Percentiles rank a stretch among this genome's conserved stretches.
These are phyloP conservation scores for Lipomyces yamanashiensis DNA, from an alignment of 805 yeast genomes.

Conservation along the genomic window DNA sequence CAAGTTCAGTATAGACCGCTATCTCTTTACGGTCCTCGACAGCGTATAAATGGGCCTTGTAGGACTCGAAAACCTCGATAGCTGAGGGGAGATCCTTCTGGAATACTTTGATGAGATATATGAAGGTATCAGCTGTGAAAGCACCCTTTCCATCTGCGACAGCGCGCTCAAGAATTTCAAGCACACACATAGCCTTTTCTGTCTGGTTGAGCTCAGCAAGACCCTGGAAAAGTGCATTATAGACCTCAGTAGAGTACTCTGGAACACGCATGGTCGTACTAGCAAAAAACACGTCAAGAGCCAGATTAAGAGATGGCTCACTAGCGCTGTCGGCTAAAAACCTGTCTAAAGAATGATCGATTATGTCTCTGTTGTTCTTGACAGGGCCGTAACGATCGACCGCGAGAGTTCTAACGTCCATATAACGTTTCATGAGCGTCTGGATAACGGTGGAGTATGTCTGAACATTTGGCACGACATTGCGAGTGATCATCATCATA, in stretches of 20 bases:
- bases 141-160: constrained; percentile 9
- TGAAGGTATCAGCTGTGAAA: constrained; percentile 33
- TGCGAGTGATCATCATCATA: constrained; percentile 24
- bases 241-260: constrained; percentile 35
- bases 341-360: constrained; percentile 18
- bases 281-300: constrained; percentile 44
- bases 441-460: constrained; percentile 29
- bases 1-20: constrained; percentile 40
- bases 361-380: constrained; percentile 11
- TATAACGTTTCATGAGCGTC: constrained; percentile 21
- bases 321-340: constrained; percentile 13
- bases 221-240: constrained; percentile 35
- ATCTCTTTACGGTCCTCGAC: constrained; percentile 21
- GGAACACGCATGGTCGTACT: constrained; percentile 37
- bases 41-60: constrained; percentile 25
- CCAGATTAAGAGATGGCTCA: constrained; percentile 38
- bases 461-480: constrained; percentile 28
- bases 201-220: constrained; percentile 22
- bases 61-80: constrained; percentile 34
- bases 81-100: constrained; percentile 38
- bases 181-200: background rate
- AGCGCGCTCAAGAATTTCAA: constrained; percentile 15
- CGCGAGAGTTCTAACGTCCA: background rate
- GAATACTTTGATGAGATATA: constrained; percentile 36
- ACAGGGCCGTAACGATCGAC: constrained; percentile 15